A percentile compares a stretch with the other conserved stretches of the same genome.
Conservation (phyloP, 352 stramenopile genomes). For the Peronospora farinosa region DNA sequence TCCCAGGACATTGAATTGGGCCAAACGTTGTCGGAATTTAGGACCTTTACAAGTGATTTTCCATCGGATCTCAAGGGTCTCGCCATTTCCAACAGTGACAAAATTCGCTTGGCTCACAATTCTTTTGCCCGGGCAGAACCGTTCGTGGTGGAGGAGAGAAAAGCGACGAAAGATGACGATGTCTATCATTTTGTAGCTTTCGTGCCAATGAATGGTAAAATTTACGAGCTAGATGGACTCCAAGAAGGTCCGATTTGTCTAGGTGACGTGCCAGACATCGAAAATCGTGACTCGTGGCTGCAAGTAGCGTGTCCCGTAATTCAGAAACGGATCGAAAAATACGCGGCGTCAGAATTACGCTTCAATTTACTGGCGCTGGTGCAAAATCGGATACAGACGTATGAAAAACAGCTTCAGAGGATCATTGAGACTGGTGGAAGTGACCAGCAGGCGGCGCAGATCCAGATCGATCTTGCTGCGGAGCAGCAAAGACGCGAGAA, state of each 20-base stretch:
- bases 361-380: slow-evolving; percentile 96
- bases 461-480: slow-evolving; percentile 42
- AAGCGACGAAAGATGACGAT: slow-evolving; percentile 83
- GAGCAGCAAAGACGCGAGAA: slow-evolving; percentile 68
- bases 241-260: slow-evolving; percentile 86
- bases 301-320: slow-evolving; percentile 88
- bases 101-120: slow-evolving; percentile 81
- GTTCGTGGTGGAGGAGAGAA: slow-evolving; percentile 73
- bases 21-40: slow-evolving; percentile 65
- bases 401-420: slow-evolving; percentile 38
- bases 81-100: slow-evolving; percentile 83
- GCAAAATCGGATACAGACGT: slow-evolving; percentile 65
- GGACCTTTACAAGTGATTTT: slow-evolving; percentile 74
- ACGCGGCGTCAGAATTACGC: slow-evolving; percentile 88
- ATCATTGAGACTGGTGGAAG: slow-evolving; percentile 34
- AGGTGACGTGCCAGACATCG: slow-evolving; percentile 38
- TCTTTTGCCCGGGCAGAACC: slow-evolving; percentile 72
- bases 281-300: slow-evolving; percentile 71
- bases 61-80: slow-evolving; percentile 76
- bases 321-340: slow-evolving; percentile 90
- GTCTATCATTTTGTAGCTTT: slow-evolving; percentile 98
- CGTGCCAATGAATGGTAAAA: slow-evolving; percentile 77
- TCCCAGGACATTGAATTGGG: slow-evolving; percentile 54
- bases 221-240: slow-evolving; percentile 96
- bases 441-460: slow-evolving; percentile 33